Evolutionary conservation across 2,329 filamentous ascomycete species (phyloP).

Genomic region (Sarocladium strictum): DNA sequence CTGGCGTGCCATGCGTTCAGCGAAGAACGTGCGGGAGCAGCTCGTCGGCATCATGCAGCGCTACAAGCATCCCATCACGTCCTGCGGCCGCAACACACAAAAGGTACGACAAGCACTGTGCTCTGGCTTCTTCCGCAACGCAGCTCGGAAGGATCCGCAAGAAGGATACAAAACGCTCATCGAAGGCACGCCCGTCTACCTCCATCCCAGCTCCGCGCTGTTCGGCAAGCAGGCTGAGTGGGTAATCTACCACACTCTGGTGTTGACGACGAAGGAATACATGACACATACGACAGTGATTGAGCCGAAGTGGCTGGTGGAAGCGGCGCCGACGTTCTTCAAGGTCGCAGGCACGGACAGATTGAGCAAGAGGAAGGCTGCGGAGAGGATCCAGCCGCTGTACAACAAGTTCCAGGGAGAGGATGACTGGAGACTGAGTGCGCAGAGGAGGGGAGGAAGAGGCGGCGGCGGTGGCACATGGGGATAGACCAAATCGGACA

Average conservation of each 20-base stretch:
- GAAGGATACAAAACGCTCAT: constrained; percentile 98
- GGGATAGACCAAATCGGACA: constrained; percentile 48
- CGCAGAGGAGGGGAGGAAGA: constrained; percentile 78
- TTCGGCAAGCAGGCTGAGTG: constrained; percentile 96
- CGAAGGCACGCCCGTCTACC: constrained; percentile 88
- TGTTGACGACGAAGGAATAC: constrained; percentile 94
- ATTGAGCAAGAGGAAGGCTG: constrained; percentile 85
- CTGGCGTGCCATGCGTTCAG: constrained; percentile 78
- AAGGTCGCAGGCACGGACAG: constrained; percentile 86
- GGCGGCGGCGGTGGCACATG: constrained; percentile 87
- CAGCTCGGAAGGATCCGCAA: constrained; percentile 88
- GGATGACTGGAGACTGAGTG: constrained; percentile 90
- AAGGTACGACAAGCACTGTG: constrained; percentile 87
- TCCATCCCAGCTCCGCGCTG: constrained; percentile 85
- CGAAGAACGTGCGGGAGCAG: constrained; percentile 88
- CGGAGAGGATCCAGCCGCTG: constrained; percentile 89
- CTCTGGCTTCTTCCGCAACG: constrained; percentile 91
- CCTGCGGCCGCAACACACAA: constrained; percentile 81
- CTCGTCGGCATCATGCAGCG: constrained; percentile 90
- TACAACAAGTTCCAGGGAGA: constrained; percentile 89
- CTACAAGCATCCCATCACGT: constrained; percentile 75
- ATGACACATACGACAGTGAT: constrained; percentile 94
- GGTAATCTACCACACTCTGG: constrained; percentile 87
- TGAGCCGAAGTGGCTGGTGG: constrained; percentile 90
- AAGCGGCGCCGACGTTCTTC: constrained; percentile 98